These are phyloP conservation scores for Rhizopogon vesiculosus DNA, from an alignment of 768 basidiomycete species.

Conservation along the genomic window DNA sequence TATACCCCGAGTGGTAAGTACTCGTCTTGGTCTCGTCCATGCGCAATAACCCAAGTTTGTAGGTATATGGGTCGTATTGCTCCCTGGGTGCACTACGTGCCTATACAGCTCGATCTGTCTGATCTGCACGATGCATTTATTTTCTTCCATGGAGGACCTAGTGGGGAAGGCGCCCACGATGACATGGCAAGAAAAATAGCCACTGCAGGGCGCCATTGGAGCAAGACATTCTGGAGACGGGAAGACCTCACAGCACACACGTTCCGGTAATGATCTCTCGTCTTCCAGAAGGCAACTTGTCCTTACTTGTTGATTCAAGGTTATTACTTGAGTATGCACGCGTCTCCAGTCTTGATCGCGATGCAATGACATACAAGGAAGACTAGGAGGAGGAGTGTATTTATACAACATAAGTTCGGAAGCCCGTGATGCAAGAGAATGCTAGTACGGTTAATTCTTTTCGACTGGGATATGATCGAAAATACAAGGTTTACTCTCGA, in stretches of 20 bases:
- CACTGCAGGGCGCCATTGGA: conserved; percentile 52
- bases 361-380: conserved; percentile 32
- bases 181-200: conserved; percentile 55
- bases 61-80: conserved; percentile 48
- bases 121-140: conserved; percentile 68
- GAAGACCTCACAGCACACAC: conserved; percentile 58
- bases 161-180: conserved; percentile 60
- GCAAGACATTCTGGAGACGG: conserved; percentile 48
- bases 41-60: not conserved
- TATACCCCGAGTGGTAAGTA: conserved; percentile 59
- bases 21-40: not conserved
- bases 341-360: conserved; percentile 43
- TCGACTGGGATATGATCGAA: too few species aligned
- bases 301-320: conserved; percentile 19
- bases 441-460: too few species aligned
- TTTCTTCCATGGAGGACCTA: conserved; percentile 66
- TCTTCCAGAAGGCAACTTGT: not conserved
- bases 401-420: not conserved
- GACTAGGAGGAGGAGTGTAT: not conserved
- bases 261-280: conserved; percentile 39
- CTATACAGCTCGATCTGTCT: conserved; percentile 48
- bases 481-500: too few species aligned
- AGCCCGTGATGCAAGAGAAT: too few species aligned
- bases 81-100: conserved; percentile 66
- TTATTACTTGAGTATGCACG: conserved; percentile 52